These are phyloP conservation scores for Aspergillus sp. DNA, from an alignment of 2,329 filamentous ascomycete species.

Conservation along the genomic window DNA sequence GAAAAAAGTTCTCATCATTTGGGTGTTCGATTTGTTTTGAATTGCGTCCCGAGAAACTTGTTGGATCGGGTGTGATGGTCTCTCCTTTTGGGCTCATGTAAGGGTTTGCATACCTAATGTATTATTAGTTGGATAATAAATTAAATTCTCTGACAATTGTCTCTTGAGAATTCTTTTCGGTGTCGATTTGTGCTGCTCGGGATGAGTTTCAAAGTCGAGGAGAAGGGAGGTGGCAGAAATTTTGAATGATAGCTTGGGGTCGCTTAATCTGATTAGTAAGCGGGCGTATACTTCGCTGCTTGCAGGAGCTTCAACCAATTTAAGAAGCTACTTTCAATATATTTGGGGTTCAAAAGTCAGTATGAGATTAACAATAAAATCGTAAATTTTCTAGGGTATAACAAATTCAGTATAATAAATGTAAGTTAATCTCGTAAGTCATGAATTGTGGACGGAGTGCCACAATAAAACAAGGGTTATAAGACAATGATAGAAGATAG, in stretches of 20 bases:
- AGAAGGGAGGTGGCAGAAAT: background rate
- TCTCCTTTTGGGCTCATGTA: background rate
- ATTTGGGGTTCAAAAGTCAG: background rate
- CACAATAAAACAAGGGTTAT: background rate
- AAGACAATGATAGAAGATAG: background rate
- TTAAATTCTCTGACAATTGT: background rate
- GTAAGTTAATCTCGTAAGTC: background rate
- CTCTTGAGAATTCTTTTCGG: background rate
- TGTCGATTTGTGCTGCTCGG: background rate
- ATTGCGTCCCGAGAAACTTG: background rate
- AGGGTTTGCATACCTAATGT: background rate
- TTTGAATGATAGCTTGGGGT: background rate
- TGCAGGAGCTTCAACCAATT: background rate
- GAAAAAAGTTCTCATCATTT: conserved; percentile 45
- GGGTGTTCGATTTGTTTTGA: conserved; percentile 18
- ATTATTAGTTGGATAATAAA: background rate
- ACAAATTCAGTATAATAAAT: background rate
- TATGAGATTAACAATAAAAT: background rate
- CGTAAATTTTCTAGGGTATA: background rate
- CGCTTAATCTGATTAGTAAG: conserved; percentile 5
- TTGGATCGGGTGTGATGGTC: background rate
- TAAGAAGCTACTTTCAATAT: background rate
- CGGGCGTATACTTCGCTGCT: background rate
- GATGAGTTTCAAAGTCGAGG: background rate
- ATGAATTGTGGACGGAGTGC: background rate